Conservation (phyloP, 2,329 filamentous ascomycete species). For the Incumbomyces delicatus region DNA sequence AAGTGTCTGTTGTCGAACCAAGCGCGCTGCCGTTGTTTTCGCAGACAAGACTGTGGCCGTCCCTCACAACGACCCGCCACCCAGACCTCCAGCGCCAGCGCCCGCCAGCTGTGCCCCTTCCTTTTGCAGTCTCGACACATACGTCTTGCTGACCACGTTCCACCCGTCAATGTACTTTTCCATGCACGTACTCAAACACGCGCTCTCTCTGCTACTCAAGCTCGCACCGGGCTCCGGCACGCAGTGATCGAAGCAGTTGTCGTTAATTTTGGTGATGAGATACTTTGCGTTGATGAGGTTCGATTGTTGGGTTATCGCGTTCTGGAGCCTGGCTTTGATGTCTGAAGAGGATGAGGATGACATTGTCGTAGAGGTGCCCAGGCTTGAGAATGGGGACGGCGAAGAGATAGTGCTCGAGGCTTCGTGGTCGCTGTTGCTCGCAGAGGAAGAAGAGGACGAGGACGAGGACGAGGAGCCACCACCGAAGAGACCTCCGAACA, state of each 20-base stretch:
- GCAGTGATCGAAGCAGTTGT: constrained; percentile 72
- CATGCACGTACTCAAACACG: constrained; percentile 67
- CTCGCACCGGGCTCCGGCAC: constrained; percentile 59
- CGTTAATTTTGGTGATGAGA: constrained; percentile 71
- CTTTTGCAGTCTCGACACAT: constrained; percentile 54
- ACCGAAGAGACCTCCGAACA: constrained; percentile 29
- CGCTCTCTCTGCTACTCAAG: constrained; percentile 57
- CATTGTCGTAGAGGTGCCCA: constrained; percentile 23
- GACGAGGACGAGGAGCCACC: constrained; percentile 19
- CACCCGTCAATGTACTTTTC: constrained; percentile 76
- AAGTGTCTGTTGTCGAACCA: too few species aligned
- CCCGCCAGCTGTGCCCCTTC: constrained; percentile 31
- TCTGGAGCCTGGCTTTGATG: constrained; percentile 30
- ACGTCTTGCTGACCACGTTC: constrained; percentile 63
- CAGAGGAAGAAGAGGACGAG: constrained; percentile 6
- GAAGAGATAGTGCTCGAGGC: constrained; percentile 7
- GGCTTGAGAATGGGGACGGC: constrained; percentile 13
- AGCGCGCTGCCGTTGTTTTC: too few species aligned
- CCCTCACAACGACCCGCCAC: neutral
- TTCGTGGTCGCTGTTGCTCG: constrained; percentile 13
- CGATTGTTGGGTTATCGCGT: constrained; percentile 52
- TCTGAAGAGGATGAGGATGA: constrained; percentile 13
- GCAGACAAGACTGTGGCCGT: too few species aligned
- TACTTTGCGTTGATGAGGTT: constrained; percentile 59
- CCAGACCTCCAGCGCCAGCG: constrained; percentile 6